phyloP scores from a whole-genome alignment of 805 yeast species.

The Teunomyces barrocoloradensis region DNA sequence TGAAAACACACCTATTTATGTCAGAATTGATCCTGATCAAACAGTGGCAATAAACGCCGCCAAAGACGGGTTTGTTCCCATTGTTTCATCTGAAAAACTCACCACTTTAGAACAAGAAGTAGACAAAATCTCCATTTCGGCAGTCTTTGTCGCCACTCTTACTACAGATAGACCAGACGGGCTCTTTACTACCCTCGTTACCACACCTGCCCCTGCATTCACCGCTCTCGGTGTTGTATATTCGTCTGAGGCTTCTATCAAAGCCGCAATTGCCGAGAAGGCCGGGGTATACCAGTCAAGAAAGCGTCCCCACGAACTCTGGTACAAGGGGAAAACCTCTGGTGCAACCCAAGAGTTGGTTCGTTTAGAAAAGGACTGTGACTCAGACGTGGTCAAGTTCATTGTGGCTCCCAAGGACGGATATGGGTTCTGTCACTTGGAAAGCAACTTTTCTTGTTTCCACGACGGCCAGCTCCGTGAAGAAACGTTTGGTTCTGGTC shows the following conservation, averaged over 20 bases:
- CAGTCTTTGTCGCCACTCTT: slow-evolving; percentile 49
- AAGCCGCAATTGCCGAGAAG: slow-evolving; percentile 73
- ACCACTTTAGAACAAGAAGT: slow-evolving; percentile 26
- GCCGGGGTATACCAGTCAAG: slow-evolving; percentile 95
- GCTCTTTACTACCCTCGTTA: slow-evolving; percentile 78
- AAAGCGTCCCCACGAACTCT: slow-evolving; percentile 70
- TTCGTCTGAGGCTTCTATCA: slow-evolving; percentile 78
- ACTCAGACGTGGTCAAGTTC: slow-evolving; percentile 85
- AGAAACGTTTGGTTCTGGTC: slow-evolving; percentile 59
- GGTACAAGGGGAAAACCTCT: slow-evolving; percentile 96
- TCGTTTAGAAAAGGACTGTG: slow-evolving; percentile 78
- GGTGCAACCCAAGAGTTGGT: slow-evolving; percentile 87
- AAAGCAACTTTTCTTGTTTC: slow-evolving; percentile 74
- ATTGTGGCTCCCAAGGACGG: slow-evolving; percentile 77
- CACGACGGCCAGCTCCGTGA: slow-evolving; percentile 35
- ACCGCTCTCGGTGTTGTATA: slow-evolving; percentile 80
- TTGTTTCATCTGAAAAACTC: slow-evolving; percentile 25
- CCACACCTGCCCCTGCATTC: slow-evolving; percentile 57
- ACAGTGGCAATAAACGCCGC: slow-evolving; percentile 26
- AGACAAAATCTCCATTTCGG: slow-evolving; percentile 36
- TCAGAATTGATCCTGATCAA: slow-evolving; percentile 17
- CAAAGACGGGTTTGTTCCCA: slow-evolving; percentile 32
- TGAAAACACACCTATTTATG: slow-evolving; percentile 33
- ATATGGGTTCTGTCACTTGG: slow-evolving; percentile 89
- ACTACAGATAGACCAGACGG: slow-evolving; percentile 86